A percentile compares a stretch with the other conserved stretches of the same genome.
phyloP scores from a whole-genome alignment of 2,329 filamentous ascomycete genomes.

The Hypoxylon sp. region DNA sequence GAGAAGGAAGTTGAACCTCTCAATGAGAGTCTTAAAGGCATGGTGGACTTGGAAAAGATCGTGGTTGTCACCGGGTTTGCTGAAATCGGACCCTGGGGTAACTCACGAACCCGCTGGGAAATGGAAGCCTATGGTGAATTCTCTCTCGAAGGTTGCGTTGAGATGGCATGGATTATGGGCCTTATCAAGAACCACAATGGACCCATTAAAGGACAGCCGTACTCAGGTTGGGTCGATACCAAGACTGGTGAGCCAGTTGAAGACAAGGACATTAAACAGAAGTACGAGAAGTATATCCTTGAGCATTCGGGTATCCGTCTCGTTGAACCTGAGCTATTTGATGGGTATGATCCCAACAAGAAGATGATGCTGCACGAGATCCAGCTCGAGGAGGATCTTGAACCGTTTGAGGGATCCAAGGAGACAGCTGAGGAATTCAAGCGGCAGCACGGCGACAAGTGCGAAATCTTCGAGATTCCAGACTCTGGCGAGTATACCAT shows the following conservation, averaged over 20 bases:
- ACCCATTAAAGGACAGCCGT: slow-evolving; percentile 93
- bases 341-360: slow-evolving; percentile 97
- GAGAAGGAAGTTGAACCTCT: slow-evolving; percentile 90
- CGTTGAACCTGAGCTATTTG: slow-evolving; percentile 97
- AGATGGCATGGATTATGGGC: slow-evolving; percentile 99
- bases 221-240: slow-evolving; percentile 95
- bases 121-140: slow-evolving; percentile 99
- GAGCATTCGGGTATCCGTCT: slow-evolving; percentile 98
- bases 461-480: slow-evolving; percentile 94
- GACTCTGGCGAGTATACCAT: slow-evolving; percentile 96
- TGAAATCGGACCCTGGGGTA: slow-evolving; percentile 98
- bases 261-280: slow-evolving; percentile 96
- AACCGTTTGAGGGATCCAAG: slow-evolving; percentile 97
- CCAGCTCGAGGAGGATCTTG: slow-evolving; percentile 95
- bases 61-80: slow-evolving; percentile 98
- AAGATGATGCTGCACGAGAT: slow-evolving; percentile 99
- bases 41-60: slow-evolving; percentile 98
- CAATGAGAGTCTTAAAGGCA: slow-evolving; percentile 90
- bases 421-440: slow-evolving; percentile 98
- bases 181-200: slow-evolving; percentile 99
- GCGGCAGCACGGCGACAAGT: slow-evolving; percentile 96
- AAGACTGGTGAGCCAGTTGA: slow-evolving; percentile 97
- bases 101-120: slow-evolving; percentile 97
- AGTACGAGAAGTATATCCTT: slow-evolving; percentile 97
- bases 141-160: slow-evolving; percentile 96